phyloP scores from a whole-genome alignment of 805 yeast species.

The Yamadazyma philogaea region DNA sequence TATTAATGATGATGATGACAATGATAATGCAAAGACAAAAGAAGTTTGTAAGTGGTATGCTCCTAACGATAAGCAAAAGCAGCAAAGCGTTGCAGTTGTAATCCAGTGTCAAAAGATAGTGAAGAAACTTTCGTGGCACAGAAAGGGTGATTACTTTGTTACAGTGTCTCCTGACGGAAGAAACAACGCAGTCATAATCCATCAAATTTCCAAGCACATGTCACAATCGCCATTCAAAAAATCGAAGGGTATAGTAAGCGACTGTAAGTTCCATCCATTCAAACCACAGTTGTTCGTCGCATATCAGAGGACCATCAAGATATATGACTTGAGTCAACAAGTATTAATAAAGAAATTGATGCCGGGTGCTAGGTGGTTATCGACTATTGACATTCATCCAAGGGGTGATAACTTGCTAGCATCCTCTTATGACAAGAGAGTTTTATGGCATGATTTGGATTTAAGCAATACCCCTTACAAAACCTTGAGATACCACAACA shows the following conservation, averaged over 20 bases:
- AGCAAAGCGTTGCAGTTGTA: constrained; percentile 68
- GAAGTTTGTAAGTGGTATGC: constrained; percentile 79
- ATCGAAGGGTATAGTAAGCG: constrained; percentile 91
- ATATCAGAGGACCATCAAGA: constrained; percentile 87
- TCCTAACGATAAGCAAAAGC: constrained; percentile 60
- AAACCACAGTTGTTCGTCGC: constrained; percentile 92
- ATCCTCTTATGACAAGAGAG: constrained; percentile 90
- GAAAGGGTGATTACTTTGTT: constrained; percentile 95
- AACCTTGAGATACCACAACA: constrained; percentile 90
- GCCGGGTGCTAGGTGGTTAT: constrained; percentile 96
- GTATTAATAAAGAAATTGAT: constrained; percentile 73
- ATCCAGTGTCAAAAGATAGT: constrained; percentile 65
- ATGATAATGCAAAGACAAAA: constrained; percentile 19
- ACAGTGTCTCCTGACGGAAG: constrained; percentile 94
- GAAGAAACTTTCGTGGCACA: constrained; percentile 89
- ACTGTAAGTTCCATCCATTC: constrained; percentile 95
- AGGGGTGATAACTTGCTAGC: constrained; percentile 93
- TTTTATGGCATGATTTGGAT: constrained; percentile 96
- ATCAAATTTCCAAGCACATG: constrained; percentile 89
- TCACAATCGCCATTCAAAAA: constrained; percentile 95
- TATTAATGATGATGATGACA: constrained; percentile 38
- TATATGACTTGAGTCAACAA: constrained; percentile 89
- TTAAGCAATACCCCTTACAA: constrained; percentile 87
- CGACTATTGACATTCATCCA: constrained; percentile 90
- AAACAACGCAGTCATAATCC: constrained; percentile 85